Conservation (phyloP, 2,329 filamentous ascomycete genomes). For the Microsporum canis region DNA sequence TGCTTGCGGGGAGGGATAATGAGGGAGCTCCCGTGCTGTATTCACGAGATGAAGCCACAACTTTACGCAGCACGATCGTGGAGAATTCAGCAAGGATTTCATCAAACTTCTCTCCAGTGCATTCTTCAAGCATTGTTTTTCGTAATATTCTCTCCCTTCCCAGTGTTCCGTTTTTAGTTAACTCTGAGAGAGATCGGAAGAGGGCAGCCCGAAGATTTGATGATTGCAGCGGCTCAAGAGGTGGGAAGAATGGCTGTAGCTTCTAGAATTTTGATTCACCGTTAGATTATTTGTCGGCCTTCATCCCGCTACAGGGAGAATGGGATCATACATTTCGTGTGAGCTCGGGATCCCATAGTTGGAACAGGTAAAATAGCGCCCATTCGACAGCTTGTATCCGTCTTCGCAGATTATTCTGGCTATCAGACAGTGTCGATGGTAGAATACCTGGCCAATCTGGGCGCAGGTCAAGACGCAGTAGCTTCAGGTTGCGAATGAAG, state of each 20-base stretch:
- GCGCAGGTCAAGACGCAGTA: conserved; percentile 65
- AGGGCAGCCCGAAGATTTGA: conserved; percentile 78
- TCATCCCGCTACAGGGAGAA: background rate
- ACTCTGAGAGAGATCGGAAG: conserved; percentile 65
- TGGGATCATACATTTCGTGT: conserved; percentile 52
- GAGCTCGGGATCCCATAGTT: conserved; percentile 67
- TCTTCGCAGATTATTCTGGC: conserved; percentile 64
- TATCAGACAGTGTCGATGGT: conserved; percentile 57
- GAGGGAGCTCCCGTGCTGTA: conserved; percentile 11
- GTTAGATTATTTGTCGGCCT: conserved; percentile 5
- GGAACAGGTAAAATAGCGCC: conserved; percentile 78
- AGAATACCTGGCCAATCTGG: conserved; percentile 73
- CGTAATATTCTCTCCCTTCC: conserved; percentile 69
- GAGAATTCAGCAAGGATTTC: conserved; percentile 79
- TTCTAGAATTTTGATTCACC: conserved; percentile 45
- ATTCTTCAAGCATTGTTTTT: conserved; percentile 95
- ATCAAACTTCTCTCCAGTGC: conserved; percentile 79
- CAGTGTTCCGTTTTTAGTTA: conserved; percentile 77
- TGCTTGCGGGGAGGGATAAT: conserved; percentile 42
- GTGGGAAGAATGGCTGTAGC: conserved; percentile 80
- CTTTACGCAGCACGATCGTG: conserved; percentile 64
- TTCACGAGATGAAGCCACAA: conserved; percentile 28
- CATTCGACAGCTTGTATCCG: conserved; percentile 77
- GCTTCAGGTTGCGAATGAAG: conserved; percentile 71
- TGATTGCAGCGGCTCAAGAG: conserved; percentile 79